phyloP scores from a whole-genome alignment of 345 rosid genomes.

The Atalantia buxifolia region DNA sequence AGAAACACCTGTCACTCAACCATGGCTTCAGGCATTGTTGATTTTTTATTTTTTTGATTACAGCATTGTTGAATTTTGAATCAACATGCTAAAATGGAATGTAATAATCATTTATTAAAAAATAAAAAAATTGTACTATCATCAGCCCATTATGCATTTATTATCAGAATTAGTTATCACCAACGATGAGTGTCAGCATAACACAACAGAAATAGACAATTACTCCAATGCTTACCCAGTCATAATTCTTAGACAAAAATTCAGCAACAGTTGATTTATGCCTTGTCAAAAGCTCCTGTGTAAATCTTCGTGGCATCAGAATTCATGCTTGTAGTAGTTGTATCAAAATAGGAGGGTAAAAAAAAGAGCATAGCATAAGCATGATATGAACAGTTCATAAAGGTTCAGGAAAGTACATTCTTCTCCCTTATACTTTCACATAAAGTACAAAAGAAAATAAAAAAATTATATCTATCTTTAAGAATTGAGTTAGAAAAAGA shows the following conservation, averaged over 20 bases:
- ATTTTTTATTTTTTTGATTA: no score
- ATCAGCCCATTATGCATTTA: neutral
- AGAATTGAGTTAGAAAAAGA: neutral
- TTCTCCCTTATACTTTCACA: neutral
- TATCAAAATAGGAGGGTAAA: neutral
- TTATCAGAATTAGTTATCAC: neutral
- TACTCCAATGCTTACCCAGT: constrained; percentile 34
- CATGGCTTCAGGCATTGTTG: neutral
- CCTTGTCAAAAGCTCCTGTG: constrained; percentile 49
- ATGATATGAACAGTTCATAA: neutral
- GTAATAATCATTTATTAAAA: neutral
- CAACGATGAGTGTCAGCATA: neutral
- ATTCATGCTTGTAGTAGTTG: neutral
- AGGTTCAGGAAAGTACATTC: neutral
- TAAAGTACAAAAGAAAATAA: neutral
- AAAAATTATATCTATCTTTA: neutral
- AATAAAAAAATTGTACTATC: neutral
- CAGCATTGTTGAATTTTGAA: neutral
- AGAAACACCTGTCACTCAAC: neutral
- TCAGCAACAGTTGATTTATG: constrained; percentile 50
- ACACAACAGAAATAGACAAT: neutral
- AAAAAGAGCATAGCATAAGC: neutral
- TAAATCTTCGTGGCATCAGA: constrained; percentile 5
- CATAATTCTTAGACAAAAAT: constrained; percentile 41
- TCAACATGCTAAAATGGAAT: neutral